phyloP scores from a whole-genome alignment of 2,329 filamentous ascomycete genomes.

The Xylaria hypoxylon region DNA sequence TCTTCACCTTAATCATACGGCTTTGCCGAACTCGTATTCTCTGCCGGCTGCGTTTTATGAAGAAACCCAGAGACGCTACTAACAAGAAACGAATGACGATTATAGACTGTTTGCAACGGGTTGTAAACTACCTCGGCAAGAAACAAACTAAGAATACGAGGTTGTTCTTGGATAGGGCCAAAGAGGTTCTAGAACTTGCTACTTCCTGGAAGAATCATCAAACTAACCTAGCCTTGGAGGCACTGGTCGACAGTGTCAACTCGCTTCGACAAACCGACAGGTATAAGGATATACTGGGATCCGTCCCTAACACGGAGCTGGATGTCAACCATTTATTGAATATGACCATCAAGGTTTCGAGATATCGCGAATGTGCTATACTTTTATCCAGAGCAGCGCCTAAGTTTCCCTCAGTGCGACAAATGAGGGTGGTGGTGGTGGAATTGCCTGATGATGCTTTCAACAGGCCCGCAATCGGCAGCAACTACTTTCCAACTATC shows the following conservation, averaged over 20 bases:
- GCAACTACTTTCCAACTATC: conserved; percentile 19
- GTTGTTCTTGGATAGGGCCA: conserved; percentile 10
- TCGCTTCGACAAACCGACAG: conserved; percentile 42
- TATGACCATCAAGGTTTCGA: conserved; percentile 53
- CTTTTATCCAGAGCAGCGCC: conserved; percentile 52
- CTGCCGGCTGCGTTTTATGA: conserved; percentile 26
- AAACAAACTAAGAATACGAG: conserved; percentile 41
- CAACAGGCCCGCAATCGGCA: conserved; percentile 5
- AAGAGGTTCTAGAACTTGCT: conserved; percentile 32
- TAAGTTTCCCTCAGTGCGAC: conserved; percentile 47
- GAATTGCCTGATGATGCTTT: conserved; percentile 49
- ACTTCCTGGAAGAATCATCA: conserved; percentile 47
- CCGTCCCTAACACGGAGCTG: conserved; percentile 44
- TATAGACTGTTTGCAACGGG: conserved; percentile 1
- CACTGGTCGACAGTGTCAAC: conserved; percentile 49
- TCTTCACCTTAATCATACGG: conserved; percentile 38
- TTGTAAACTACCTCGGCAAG: conserved; percentile 33
- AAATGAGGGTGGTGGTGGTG: conserved; percentile 48
- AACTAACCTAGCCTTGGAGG: conserved; percentile 39
- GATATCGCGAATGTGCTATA: conserved; percentile 53
- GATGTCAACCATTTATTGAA: conserved; percentile 45
- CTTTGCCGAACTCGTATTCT: conserved; percentile 39
- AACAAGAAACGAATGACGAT: conserved; percentile 7
- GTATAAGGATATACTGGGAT: conserved; percentile 30
- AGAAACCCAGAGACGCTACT: neutral